Evolutionary conservation across 1,284 basidiomycete genomes (phyloP).

Genomic region (Xerocomus minutiporus): DNA sequence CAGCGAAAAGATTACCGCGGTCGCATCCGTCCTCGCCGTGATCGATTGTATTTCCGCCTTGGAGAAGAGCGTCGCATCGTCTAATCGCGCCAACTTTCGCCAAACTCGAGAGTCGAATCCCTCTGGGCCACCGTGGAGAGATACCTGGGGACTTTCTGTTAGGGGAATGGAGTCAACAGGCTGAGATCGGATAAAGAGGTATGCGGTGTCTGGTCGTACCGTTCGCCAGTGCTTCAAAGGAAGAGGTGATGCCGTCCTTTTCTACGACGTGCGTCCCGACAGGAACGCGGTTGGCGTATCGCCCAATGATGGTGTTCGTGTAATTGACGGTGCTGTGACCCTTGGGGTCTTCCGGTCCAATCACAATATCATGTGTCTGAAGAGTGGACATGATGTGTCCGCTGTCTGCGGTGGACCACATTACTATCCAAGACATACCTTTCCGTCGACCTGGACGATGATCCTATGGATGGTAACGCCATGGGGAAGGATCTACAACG

Average conservation of each 20-base stretch:
- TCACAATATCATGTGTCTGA: conserved; percentile 69
- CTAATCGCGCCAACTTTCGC: conserved; percentile 41
- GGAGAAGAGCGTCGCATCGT: conserved; percentile 52
- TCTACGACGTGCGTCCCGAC: conserved; percentile 50
- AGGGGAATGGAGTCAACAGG: not conserved
- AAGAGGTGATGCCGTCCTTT: conserved; percentile 48
- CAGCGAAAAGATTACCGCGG: conserved; percentile 50
- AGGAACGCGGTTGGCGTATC: conserved; percentile 69
- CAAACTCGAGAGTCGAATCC: conserved; percentile 60
- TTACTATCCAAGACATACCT: conserved; percentile 37
- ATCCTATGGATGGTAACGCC: conserved; percentile 65
- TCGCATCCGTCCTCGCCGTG: conserved; percentile 19
- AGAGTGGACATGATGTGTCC: not conserved
- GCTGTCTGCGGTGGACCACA: not conserved
- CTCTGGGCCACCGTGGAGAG: conserved; percentile 63
- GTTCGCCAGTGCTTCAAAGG: conserved; percentile 48
- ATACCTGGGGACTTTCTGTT: conserved; percentile 58
- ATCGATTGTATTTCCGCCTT: conserved; percentile 44
- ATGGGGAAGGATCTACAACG: conserved; percentile 52
- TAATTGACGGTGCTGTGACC: conserved; percentile 61
- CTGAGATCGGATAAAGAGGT: not conserved
- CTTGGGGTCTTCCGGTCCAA: conserved; percentile 62
- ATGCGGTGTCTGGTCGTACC: conserved; percentile 33
- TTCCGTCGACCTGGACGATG: conserved; percentile 59
- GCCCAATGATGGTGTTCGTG: conserved; percentile 66